Base-by-base conservation (phyloP, 2,329 filamentous ascomycete species). In the Sporothrix curviconia region DNA sequence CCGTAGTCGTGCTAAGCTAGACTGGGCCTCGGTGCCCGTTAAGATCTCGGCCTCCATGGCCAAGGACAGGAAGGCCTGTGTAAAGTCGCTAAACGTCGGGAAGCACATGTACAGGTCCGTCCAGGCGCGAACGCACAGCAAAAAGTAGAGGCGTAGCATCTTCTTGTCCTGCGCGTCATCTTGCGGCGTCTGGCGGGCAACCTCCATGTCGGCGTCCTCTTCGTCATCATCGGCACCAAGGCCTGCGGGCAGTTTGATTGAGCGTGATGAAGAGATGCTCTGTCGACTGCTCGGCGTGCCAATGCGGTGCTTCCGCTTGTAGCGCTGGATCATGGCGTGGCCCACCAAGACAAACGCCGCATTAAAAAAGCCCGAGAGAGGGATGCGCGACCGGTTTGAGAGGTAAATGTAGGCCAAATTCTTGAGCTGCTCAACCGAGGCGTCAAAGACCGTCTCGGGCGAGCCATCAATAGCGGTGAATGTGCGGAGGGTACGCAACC, bases 341-440 rank as follows among this genome's bases (percentile, higher is more conserved):
- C 67, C 65, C 34, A 69, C 61, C 51, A 67, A 66, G 17, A 69
- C 51, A 39, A 67, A 60, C 2, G 64, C 64, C n/a, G 63, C 66
- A 34, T 68, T 64, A 64, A 66, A 69, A 4, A 66, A 56, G 8
- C 63, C 61, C 7, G 63, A 61, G 6, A 57, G 58, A 17, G 53
- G 60, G 8, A 64, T 55, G 44, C 50, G 44, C 11, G 56, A 5
- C 24, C 60, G 57, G 1, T 53, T 52, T 2, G 32, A 36, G 5
- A 56, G 39, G 22, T 61, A 62, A 17, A 56, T 32, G 34, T 58
- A 46, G 15, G 58, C 19, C n/a, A 62, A 42, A 14, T 54, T 55
- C 47, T 59, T 53, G n/a, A 49, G 46, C 30, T 49, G 46, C 30
- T 49, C 28, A 1, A 49, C 46, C 5, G 28, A 34, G n/a, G 46